Percentiles rank a stretch among this genome's conserved stretches.
Evolutionary conservation across 306 rosid species (phyloP).

Genomic region (Cicer judaicum): DNA sequence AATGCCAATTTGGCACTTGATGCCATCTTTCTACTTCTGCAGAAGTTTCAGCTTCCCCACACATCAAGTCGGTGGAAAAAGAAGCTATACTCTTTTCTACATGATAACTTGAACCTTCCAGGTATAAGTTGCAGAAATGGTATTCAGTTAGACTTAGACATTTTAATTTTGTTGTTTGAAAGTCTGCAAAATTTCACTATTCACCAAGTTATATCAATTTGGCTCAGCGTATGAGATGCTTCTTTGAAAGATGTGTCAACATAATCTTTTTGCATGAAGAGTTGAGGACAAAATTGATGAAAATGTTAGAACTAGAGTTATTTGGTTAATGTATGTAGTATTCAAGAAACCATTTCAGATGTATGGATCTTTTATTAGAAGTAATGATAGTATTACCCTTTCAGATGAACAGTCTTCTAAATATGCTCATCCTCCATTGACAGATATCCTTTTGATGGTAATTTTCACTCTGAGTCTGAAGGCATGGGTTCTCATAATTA

Average conservation of each 20-base stretch:
- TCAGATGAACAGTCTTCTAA: conserved; percentile 47
- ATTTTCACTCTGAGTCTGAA: conserved; percentile 84
- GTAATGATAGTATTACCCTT: conserved; percentile 17
- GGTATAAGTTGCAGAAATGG: conserved; percentile 54
- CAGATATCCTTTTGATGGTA: conserved; percentile 89
- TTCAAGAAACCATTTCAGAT: conserved; percentile 30
- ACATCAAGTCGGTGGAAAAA: conserved; percentile 88
- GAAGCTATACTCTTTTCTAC: conserved; percentile 73
- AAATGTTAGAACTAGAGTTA: conserved; percentile 19
- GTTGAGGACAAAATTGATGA: conserved; percentile 16
- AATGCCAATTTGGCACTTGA: conserved; percentile 13
- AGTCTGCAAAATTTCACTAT: not conserved
- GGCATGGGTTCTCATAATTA: conserved; percentile 69
- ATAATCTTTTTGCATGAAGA: conserved; percentile 37
- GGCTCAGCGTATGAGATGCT: conserved; percentile 8
- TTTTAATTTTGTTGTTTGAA: conserved; percentile 10
- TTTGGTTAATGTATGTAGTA: not conserved
- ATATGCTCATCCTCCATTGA: conserved; percentile 45
- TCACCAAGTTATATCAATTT: conserved; percentile 19
- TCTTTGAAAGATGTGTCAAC: conserved; percentile 17
- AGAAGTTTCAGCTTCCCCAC: conserved; percentile 90
- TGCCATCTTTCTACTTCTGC: conserved; percentile 43
- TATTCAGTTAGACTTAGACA: conserved; percentile 13
- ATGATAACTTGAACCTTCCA: conserved; percentile 87
- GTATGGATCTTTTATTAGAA: not conserved